These are phyloP conservation scores for Tylopilus rubrobrunneus DNA, from an alignment of 768 basidiomycete species.

Conservation along the genomic window DNA sequence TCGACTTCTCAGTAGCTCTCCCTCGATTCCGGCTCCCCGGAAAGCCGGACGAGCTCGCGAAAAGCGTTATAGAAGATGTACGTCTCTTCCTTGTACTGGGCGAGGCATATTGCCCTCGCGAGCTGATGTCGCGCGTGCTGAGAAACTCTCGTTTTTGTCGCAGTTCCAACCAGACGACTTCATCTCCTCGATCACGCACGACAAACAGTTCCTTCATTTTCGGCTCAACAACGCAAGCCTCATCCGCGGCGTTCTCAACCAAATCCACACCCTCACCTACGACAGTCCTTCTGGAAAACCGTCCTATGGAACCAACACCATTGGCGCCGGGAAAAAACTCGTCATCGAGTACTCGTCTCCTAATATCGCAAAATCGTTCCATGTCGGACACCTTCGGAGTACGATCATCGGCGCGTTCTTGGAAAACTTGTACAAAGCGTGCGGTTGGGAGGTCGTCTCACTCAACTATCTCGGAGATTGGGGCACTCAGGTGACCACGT, in stretches of 20 bases:
- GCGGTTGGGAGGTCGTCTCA: constrained; percentile 88
- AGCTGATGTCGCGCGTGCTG: background rate
- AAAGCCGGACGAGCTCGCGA: constrained; percentile 75
- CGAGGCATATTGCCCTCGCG: background rate
- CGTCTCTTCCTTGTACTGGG: constrained; percentile 20
- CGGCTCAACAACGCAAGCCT: constrained; percentile 61
- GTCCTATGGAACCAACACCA: constrained; percentile 78
- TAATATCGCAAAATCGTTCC: constrained; percentile 98
- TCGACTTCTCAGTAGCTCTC: too few species aligned
- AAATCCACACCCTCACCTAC: constrained; percentile 72
- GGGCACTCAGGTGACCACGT: constrained; percentile 82
- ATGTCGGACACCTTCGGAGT: constrained; percentile 92
- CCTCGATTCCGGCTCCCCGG: constrained; percentile 87
- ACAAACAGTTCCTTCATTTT: constrained; percentile 84
- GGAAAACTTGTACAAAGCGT: constrained; percentile 83
- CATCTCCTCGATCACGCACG: constrained; percentile 63
- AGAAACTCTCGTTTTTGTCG: background rate
- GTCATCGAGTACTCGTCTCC: constrained; percentile 93
- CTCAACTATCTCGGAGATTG: constrained; percentile 98
- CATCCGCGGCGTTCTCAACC: constrained; percentile 61
- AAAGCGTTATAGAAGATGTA: constrained; percentile 71
- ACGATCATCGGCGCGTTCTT: constrained; percentile 99
- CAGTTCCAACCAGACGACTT: constrained; percentile 86
- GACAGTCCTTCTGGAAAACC: constrained; percentile 53
- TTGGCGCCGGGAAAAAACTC: constrained; percentile 77